Evolutionary conservation across 2,329 filamentous ascomycete species (phyloP), one percentile per base, ranked within the genome.

Genomic region (Ceratocystis alfenasii): DNA sequence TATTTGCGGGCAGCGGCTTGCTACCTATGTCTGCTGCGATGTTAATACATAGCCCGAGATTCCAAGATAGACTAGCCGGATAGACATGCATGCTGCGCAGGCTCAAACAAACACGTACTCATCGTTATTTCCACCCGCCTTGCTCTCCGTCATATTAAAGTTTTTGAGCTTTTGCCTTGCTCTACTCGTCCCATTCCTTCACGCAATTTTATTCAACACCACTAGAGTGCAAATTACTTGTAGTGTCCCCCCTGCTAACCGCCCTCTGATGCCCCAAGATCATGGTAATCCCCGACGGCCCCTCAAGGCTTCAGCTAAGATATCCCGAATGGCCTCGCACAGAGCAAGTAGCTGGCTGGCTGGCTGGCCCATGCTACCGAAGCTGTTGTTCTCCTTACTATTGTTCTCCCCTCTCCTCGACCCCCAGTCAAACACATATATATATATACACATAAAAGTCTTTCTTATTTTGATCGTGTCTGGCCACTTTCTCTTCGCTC

Each of bases 221-320:
- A 15, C 36, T 41, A 41, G 36, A 41, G 36, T 41, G 12, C 5
- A 20, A 15, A 15, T 6, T 53, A 10, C 22, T 20, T 36, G 28
- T 25, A 6, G 15, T n/a, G 8, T n/a, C 28, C 10, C 28, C 63
- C 48, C 50, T 36, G 46, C 44, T 20, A 28, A 55, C 22, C 15
- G 46, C 25, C 25, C 44, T 57, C 41, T 15, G 36, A 62, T 62
- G 55, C 64, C 64, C 64, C 64, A 46, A 65, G 57, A 62, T 65
- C 60, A 48, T 65, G 64, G 64, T 65, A 61, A 65, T 62, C 55
- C 64, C 64, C 64, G 57, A 57, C 41, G 44, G 10, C 28, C 55
- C 55, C 33, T 33, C 30, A 59, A 59, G 55, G 22, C 55, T n/a
- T 59, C 55, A 59, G 33, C 55, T 59, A 59, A 59, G 55, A 59